Evolutionary conservation across 441 rosid species (phyloP).

Genomic region (Populus hybrid): DNA sequence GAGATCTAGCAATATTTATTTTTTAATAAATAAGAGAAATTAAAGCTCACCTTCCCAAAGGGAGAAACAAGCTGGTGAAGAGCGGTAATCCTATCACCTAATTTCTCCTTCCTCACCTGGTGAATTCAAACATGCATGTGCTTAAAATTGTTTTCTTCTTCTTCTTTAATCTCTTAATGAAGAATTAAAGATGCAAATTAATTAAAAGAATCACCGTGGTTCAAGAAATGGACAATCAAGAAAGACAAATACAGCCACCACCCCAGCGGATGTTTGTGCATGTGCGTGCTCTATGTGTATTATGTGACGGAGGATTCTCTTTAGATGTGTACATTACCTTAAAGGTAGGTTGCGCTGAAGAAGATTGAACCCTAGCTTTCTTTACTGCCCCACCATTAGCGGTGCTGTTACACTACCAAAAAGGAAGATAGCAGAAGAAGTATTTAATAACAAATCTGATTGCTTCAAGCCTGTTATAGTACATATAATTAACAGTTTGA

Average conservation of each 20-base stretch:
- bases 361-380: slow-evolving; percentile 88
- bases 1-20: background rate
- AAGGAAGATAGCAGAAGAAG: background rate
- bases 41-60: slow-evolving; percentile 79
- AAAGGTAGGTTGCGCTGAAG: slow-evolving; percentile 73
- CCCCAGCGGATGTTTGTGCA: slow-evolving; percentile 22
- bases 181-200: slow-evolving; percentile 17
- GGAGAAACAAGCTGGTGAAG: slow-evolving; percentile 99
- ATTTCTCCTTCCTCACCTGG: too few relatives aligned
- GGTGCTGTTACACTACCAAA: slow-evolving; percentile 66
- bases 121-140: too few relatives aligned
- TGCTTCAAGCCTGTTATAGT: slow-evolving; percentile 2
- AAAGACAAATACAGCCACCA: slow-evolving; percentile 49
- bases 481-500: slow-evolving; percentile 1
- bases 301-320: slow-evolving; percentile 23
- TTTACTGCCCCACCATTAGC: slow-evolving; percentile 74
- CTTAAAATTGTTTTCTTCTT: too few relatives aligned
- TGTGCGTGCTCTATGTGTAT: slow-evolving; percentile 42
- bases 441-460: background rate
- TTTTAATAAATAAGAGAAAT: slow-evolving; percentile 4
- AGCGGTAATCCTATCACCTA: slow-evolving; percentile 33
- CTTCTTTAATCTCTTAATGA: slow-evolving; percentile 14
- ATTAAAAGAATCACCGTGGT: slow-evolving; percentile 38
- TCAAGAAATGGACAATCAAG: slow-evolving; percentile 61
- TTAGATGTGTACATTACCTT: slow-evolving; percentile 49